Percentiles rank a stretch among this genome's conserved stretches.
phyloP scores from a whole-genome alignment of 306 rosid species.

The Prinsepia uniflora region DNA sequence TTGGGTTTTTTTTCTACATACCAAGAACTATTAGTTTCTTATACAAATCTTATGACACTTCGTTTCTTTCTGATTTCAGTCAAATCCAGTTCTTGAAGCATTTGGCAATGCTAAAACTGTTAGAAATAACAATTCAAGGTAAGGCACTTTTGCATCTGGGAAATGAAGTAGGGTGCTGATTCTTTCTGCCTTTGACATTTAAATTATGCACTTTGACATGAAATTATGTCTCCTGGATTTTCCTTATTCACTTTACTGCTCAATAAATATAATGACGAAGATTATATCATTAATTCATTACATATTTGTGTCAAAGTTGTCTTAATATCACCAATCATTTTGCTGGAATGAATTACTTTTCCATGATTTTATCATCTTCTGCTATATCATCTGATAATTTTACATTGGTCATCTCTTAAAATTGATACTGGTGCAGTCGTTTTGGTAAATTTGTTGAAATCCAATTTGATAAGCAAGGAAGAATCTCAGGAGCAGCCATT shows the following conservation, averaged over 20 bases:
- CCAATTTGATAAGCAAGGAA: slow-evolving; percentile 93
- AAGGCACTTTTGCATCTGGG: slow-evolving; percentile 32
- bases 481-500: slow-evolving; percentile 98
- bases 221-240: slow-evolving; percentile 10
- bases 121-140: slow-evolving; percentile 97
- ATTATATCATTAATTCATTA: slow-evolving; percentile 5
- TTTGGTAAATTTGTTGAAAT: slow-evolving; percentile 98
- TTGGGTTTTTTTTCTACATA: neutral
- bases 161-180: slow-evolving; percentile 20
- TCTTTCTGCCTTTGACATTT: slow-evolving; percentile 13
- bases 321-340: slow-evolving; percentile 18
- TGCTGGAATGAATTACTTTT: slow-evolving; percentile 3
- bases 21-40: slow-evolving; percentile 7
- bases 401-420: slow-evolving; percentile 21
- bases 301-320: slow-evolving; percentile 6
- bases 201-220: neutral
- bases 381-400: slow-evolving; percentile 14
- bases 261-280: neutral
- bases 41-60: slow-evolving; percentile 11
- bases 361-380: neutral
- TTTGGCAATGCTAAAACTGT: slow-evolving; percentile 99
- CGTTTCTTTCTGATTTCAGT: slow-evolving; percentile 51
- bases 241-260: neutral
- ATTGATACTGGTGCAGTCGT: slow-evolving; percentile 57
- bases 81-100: slow-evolving; percentile 99